phyloP scores from a whole-genome alignment of 768 basidiomycete genomes.

The Suillus clintonianus region DNA sequence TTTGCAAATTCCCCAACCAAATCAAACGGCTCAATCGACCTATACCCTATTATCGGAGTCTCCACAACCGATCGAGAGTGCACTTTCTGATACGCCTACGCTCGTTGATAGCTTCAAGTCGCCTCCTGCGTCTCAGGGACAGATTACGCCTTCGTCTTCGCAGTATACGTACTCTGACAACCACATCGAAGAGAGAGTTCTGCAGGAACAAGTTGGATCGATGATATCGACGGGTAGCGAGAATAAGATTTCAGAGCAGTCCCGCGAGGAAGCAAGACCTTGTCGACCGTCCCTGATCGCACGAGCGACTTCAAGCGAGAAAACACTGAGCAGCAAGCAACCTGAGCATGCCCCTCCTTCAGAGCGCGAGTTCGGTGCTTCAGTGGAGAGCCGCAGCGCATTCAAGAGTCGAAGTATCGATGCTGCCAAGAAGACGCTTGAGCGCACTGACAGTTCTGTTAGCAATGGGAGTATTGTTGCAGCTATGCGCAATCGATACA shows the following conservation, averaged over 20 bases:
- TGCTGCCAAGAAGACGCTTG: conserved; percentile 36
- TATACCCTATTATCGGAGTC: conserved; percentile 18
- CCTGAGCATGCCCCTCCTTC: conserved; percentile 9
- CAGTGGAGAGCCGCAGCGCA: conserved; percentile 17
- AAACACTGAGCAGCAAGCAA: conserved; percentile 20
- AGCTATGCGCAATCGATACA: conserved; percentile 66
- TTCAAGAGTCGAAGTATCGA: conserved; percentile 34
- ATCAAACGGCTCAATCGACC: conserved; percentile 7
- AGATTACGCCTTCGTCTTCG: conserved; percentile 4
- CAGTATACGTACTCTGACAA: conserved; percentile 8
- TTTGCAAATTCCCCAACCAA: conserved; percentile 16
- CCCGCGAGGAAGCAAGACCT: conserved; percentile 11
- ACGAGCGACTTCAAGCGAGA: conserved; percentile 18
- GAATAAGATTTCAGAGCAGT: neutral
- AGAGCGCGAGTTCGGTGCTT: conserved; percentile 38
- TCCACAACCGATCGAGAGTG: conserved; percentile 16
- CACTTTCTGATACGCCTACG: conserved; percentile 5
- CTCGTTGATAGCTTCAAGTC: conserved; percentile 4
- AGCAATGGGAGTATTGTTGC: conserved; percentile 66
- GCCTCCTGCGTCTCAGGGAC: conserved; percentile 9
- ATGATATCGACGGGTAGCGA: conserved; percentile 1
- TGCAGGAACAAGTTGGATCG: neutral
- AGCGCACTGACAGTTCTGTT: conserved; percentile 53
- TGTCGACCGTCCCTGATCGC: conserved; percentile 25
- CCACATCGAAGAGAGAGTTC: neutral